phyloP scores from a whole-genome alignment of 768 basidiomycete genomes.

The Coprinopsis cinerea region DNA sequence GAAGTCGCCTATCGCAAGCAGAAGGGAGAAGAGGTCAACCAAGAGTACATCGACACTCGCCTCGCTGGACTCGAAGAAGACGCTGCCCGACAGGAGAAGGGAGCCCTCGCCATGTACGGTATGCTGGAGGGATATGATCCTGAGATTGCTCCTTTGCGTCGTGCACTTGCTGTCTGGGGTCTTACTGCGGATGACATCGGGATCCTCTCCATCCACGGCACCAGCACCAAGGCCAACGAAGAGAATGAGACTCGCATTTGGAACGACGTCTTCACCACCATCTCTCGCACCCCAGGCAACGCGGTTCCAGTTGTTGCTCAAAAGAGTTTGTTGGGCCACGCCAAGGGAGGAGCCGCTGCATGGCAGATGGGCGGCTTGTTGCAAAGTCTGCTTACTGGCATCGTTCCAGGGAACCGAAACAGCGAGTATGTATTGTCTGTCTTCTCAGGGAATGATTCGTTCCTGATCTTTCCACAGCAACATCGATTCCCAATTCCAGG shows the following conservation, averaged over 20 bases:
- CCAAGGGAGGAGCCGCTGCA: conserved; percentile 98
- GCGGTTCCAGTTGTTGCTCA: conserved; percentile 97
- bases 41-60: conserved; percentile 70
- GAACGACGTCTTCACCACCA: conserved; percentile 88
- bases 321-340: conserved; percentile 94
- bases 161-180: conserved; percentile 96
- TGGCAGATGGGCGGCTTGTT: conserved; percentile 94
- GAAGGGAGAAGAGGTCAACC: conserved; percentile 45
- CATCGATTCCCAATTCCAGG: conserved; percentile 86
- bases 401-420: conserved; percentile 93
- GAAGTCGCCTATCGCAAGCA: conserved; percentile 63
- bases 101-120: conserved; percentile 88
- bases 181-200: conserved; percentile 90
- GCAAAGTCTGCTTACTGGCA: conserved; percentile 78
- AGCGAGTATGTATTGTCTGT: conserved; percentile 66
- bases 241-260: conserved; percentile 97
- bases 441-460: not conserved
- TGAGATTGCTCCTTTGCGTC: conserved; percentile 83
- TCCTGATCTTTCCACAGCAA: conserved; percentile 56
- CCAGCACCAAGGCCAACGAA: conserved; percentile 87
- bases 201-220: conserved; percentile 84
- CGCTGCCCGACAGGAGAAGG: conserved; percentile 86
- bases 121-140: conserved; percentile 90
- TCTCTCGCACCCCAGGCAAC: conserved; percentile 88
- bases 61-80: conserved; percentile 86